Percentiles rank a stretch among this genome's conserved stretches.
phyloP scores from a whole-genome alignment of 805 yeast genomes.

The Yamadazyma kitorensis region DNA sequence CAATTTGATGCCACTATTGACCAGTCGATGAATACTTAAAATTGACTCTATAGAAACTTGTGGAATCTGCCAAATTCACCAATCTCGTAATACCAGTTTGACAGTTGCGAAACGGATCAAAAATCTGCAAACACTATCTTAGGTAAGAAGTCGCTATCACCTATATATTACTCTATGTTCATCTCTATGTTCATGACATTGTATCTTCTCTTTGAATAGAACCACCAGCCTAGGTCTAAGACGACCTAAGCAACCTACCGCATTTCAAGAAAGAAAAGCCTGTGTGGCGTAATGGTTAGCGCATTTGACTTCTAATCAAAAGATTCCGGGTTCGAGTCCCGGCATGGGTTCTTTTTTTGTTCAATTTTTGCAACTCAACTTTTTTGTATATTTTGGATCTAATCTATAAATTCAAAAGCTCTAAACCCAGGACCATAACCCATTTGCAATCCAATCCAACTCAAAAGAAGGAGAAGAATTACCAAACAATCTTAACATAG shows the following conservation, averaged over 20 bases:
- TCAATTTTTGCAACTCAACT: conserved; percentile 1
- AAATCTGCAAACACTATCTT: no score
- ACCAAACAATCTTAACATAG: conserved; percentile 37
- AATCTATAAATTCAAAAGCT: neutral
- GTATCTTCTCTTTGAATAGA: no score
- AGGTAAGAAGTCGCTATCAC: no score
- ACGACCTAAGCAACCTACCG: neutral
- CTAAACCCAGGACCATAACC: conserved; percentile 30
- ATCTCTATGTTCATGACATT: no score
- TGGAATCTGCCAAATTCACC: neutral
- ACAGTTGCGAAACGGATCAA: no score
- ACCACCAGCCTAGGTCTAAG: neutral
- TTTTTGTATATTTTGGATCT: neutral
- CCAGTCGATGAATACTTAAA: no score
- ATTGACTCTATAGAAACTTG: no score
- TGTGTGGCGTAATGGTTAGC: conserved; percentile 66
- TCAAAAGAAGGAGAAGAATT: conserved; percentile 22
- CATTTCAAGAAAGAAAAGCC: conserved; percentile 25
- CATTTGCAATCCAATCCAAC: conserved; percentile 35
- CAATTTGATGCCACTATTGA: no score
- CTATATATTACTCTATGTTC: no score
- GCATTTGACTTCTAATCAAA: conserved; percentile 67
- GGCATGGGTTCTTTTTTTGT: conserved; percentile 33
- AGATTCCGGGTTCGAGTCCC: conserved; percentile 66
- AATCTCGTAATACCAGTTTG: neutral